Percentiles rank a stretch among this genome's conserved stretches.
phyloP scores from a whole-genome alignment of 2,329 filamentous ascomycete species.

The Hyphodiscus sp. region DNA sequence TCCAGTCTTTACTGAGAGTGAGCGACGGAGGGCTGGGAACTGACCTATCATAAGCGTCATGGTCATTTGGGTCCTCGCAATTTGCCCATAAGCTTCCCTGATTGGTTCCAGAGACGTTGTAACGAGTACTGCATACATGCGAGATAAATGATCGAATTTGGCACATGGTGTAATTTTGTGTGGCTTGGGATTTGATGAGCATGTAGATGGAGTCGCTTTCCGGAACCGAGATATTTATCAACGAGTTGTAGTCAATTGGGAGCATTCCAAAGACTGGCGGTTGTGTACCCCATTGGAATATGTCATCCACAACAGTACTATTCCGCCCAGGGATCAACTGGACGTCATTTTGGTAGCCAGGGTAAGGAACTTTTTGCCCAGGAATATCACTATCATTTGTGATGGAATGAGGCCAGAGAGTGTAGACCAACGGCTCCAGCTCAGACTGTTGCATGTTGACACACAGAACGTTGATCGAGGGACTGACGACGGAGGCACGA shows the following conservation, averaged over 20 bases:
- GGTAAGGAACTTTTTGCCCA: slow-evolving; percentile 30
- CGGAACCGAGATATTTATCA: slow-evolving; percentile 47
- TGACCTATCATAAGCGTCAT: slow-evolving; percentile 47
- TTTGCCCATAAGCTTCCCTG: slow-evolving; percentile 54
- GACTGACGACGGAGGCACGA: slow-evolving; percentile 62
- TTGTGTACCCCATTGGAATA: slow-evolving; percentile 61
- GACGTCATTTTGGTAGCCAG: slow-evolving; percentile 35
- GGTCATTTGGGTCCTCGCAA: slow-evolving; percentile 52
- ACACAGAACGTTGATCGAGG: slow-evolving; percentile 66
- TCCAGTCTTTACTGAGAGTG: slow-evolving; percentile 43
- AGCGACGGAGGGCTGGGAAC: slow-evolving; percentile 29
- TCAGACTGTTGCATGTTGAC: slow-evolving; percentile 56
- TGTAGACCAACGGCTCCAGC: slow-evolving; percentile 58
- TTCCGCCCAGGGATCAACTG: slow-evolving; percentile 36
- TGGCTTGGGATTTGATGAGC: slow-evolving; percentile 44
- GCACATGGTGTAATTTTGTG: slow-evolving; percentile 58
- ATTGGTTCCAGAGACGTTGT: slow-evolving; percentile 46
- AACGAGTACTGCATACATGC: slow-evolving; percentile 59
- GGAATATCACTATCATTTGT: slow-evolving; percentile 28
- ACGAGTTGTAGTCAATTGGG: slow-evolving; percentile 59
- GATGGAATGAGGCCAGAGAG: slow-evolving; percentile 45
- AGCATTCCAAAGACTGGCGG: slow-evolving; percentile 48
- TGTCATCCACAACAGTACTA: slow-evolving; percentile 56
- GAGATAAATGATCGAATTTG: slow-evolving; percentile 53
- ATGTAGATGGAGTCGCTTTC: slow-evolving; percentile 57